Evolutionary conservation across 2,329 filamentous ascomycete species (phyloP).

Genomic region (Thielaviopsis euricoi): DNA sequence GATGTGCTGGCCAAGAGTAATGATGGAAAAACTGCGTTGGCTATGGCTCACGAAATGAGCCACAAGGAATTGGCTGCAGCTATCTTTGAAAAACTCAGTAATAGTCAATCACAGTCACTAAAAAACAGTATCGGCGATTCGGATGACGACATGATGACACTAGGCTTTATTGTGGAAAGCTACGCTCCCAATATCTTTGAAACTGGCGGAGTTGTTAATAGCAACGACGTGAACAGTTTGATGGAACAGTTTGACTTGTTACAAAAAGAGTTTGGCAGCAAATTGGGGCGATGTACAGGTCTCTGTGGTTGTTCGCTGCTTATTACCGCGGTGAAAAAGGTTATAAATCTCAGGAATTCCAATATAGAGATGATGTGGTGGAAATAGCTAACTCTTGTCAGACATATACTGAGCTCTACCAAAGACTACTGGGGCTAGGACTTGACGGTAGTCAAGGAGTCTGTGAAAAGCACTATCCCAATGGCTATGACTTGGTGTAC

Average conservation of each 20-base stretch:
- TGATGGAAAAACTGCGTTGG: background rate
- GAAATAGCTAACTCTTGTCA: background rate
- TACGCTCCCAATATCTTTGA: background rate
- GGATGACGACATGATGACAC: background rate
- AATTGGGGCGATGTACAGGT: background rate
- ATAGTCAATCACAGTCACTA: background rate
- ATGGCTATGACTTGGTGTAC: background rate
- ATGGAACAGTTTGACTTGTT: background rate
- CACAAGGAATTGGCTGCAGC: background rate
- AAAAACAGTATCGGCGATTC: background rate
- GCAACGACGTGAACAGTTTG: background rate
- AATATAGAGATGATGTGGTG: no score
- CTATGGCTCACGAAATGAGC: background rate
- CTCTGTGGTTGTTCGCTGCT: conserved; percentile 1
- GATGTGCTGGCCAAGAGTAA: background rate
- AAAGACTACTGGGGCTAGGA: background rate
- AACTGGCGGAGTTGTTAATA: background rate
- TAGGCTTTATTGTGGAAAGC: background rate
- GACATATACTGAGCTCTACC: background rate
- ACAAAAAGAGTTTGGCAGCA: background rate
- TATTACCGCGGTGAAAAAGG: background rate
- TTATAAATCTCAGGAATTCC: no score
- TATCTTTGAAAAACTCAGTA: background rate
- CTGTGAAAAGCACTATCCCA: background rate
- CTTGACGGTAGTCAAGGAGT: background rate